Conservation (phyloP, 352 stramenopile genomes). For the Pythium periplocum region DNA sequence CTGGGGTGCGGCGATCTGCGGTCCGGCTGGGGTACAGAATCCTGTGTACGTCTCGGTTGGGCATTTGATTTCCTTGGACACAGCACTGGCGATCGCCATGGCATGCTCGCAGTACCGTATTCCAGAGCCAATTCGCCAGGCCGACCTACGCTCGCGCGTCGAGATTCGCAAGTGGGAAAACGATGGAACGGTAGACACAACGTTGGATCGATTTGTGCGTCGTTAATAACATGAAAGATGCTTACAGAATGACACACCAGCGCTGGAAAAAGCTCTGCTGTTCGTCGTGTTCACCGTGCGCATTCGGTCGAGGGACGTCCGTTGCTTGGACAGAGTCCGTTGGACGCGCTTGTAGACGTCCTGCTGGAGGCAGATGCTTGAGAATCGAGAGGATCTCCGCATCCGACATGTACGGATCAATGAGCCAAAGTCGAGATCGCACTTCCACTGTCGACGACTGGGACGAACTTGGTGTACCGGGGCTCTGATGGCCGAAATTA, state of each 20-base stretch:
- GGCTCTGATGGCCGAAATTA: conserved; percentile 50
- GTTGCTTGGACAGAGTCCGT: conserved; percentile 42
- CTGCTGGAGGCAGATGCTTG: conserved; percentile 29
- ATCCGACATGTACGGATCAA: conserved; percentile 76
- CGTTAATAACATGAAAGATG: neutral
- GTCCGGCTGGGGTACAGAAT: conserved; percentile 55
- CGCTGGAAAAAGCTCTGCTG: conserved; percentile 51
- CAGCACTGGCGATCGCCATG: conserved; percentile 47
- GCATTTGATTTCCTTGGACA: conserved; percentile 58
- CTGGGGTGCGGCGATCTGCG: conserved; percentile 74
- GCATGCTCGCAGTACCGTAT: conserved; percentile 65
- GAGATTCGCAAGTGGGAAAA: conserved; percentile 70
- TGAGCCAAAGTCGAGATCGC: conserved; percentile 47
- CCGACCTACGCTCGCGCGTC: conserved; percentile 72
- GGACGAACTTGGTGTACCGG: neutral
- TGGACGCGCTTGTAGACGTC: conserved; percentile 38
- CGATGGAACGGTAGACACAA: conserved; percentile 35
- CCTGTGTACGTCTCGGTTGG: conserved; percentile 84
- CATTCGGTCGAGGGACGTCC: conserved; percentile 44
- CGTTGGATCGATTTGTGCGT: conserved; percentile 29
- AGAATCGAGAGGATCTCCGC: conserved; percentile 51
- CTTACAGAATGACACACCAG: conserved; percentile 67
- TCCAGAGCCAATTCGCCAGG: conserved; percentile 82
- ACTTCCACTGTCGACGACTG: conserved; percentile 10
- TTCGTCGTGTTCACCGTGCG: conserved; percentile 53